These are phyloP conservation scores for Chenopodium berlandieri DNA, from an alignment of 148 eudicot species.

Conservation along the genomic window DNA sequence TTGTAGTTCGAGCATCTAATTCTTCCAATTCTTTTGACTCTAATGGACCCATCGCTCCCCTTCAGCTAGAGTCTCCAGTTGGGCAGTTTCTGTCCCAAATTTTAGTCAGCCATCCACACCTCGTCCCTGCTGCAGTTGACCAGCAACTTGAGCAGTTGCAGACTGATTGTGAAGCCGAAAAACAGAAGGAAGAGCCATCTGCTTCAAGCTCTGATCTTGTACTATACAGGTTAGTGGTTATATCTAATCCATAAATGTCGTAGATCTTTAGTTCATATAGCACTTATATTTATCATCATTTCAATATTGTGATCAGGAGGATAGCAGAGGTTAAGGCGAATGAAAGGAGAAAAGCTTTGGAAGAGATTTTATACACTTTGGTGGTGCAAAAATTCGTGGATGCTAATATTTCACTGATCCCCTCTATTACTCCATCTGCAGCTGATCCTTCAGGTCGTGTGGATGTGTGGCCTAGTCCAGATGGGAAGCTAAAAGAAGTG, in stretches of 20 bases:
- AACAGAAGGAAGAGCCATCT: conserved; percentile 65
- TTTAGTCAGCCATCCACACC: conserved; percentile 82
- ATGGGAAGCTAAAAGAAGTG: conserved; percentile 59
- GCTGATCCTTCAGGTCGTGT: conserved; percentile 51
- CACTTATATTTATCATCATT: conserved; percentile 5
- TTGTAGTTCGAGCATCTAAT: conserved; percentile 53
- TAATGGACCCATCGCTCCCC: conserved; percentile 68
- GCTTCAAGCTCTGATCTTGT: conserved; percentile 77
- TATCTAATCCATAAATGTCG: neutral
- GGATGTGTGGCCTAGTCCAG: conserved; percentile 67
- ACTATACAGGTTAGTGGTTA: conserved; percentile 60
- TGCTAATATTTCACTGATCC: conserved; percentile 66
- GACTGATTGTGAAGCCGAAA: conserved; percentile 67
- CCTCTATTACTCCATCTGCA: conserved; percentile 54
- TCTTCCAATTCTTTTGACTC: conserved; percentile 57
- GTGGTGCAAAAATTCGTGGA: conserved; percentile 92
- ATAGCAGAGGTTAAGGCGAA: conserved; percentile 90
- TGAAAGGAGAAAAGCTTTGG: conserved; percentile 76
- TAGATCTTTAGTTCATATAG: neutral
- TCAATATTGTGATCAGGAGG: conserved; percentile 50
- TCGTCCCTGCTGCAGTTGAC: conserved; percentile 91
- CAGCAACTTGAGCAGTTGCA: conserved; percentile 95
- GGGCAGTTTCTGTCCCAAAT: conserved; percentile 92
- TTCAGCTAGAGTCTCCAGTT: conserved; percentile 83
- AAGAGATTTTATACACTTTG: conserved; percentile 85